These are phyloP conservation scores for Fagopyrum homotropicum DNA, from an alignment of 148 eudicot genomes.

Conservation along the genomic window DNA sequence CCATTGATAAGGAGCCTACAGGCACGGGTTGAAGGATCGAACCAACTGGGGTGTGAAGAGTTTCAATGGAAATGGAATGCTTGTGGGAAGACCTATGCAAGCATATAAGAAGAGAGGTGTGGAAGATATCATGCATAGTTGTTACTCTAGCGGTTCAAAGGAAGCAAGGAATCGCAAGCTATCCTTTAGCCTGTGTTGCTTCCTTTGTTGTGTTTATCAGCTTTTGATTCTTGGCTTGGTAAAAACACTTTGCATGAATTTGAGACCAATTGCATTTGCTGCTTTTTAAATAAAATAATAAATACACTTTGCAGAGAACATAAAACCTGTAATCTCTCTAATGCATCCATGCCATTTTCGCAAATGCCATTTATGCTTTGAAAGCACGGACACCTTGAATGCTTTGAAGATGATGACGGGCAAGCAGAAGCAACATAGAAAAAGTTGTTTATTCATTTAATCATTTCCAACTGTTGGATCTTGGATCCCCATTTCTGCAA, in stretches of 20 bases:
- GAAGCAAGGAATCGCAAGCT: slow-evolving; percentile 10
- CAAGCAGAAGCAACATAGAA: background rate
- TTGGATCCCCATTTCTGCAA: background rate
- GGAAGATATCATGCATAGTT: background rate
- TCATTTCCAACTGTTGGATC: background rate
- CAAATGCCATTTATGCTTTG: too few relatives aligned
- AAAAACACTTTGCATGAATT: background rate
- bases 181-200: background rate
- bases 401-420: too few relatives aligned
- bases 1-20: background rate
- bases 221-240: slow-evolving; percentile 3
- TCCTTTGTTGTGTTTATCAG: background rate
- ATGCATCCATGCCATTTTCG: too few relatives aligned
- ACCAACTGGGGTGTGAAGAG: background rate
- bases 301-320: too few relatives aligned
- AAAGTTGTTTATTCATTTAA: background rate
- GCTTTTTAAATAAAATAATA: too few relatives aligned
- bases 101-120: slow-evolving; percentile 1
- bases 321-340: too few relatives aligned
- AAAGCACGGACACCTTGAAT: too few relatives aligned
- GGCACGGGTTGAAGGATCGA: background rate
- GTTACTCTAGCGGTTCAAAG: slow-evolving; percentile 1
- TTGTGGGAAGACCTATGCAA: background rate
- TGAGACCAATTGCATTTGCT: too few relatives aligned
- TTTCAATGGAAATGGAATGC: slow-evolving; percentile 1